Base-by-base conservation (phyloP, 106 monocot genomes). In the Allium sativum region DNA sequence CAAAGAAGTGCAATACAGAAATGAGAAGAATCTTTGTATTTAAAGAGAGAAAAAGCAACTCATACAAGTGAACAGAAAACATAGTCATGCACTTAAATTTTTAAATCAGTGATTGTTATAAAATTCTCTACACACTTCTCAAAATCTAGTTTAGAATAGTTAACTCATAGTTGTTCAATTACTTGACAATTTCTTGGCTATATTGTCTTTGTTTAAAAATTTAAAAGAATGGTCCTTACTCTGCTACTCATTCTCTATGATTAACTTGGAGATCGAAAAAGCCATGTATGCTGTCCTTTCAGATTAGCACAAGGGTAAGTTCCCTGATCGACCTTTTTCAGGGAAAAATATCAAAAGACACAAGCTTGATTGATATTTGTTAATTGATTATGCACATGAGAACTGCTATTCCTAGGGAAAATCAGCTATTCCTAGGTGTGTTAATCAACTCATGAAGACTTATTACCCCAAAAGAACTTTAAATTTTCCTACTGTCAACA, bases 201-300 rank as follows among this genome's bases (percentile, higher is more conserved):
- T 58, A 15, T 52, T 62, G 14, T 7, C 18, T 22, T 3, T 42
- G 5, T 48, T 20, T 7, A 53, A 45, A 18, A 2, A 48, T n/a
- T 42, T 64, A 62, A 17, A 10, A 48, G 15, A 42, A 69, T 69
- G 81, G 77, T 71, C 63, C 73, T 74, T 31, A 0, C 52, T 52
- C 31, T 76, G 61, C 10, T 54, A 72, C 43, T 58, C 70, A 77
- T 82, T 71, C 74, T 68, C 67, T 68, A 45, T 73, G 76, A 59
- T 43, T 55, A 64, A 53, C 74, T 84, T 71, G 41, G 84, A 67
- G 58, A 74, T 64, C 64, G 70, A 62, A 47, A 70, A 80, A 42
- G 77, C 73, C 84, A 84, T 80, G 84, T 79, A 5, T 31, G 79
- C 71, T 21, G 64, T 52, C 53, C 19, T 70, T 67, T 72, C 47